Base-by-base conservation (phyloP, 352 stramenopile genomes). In the Saprolegnia parasitica region DNA sequence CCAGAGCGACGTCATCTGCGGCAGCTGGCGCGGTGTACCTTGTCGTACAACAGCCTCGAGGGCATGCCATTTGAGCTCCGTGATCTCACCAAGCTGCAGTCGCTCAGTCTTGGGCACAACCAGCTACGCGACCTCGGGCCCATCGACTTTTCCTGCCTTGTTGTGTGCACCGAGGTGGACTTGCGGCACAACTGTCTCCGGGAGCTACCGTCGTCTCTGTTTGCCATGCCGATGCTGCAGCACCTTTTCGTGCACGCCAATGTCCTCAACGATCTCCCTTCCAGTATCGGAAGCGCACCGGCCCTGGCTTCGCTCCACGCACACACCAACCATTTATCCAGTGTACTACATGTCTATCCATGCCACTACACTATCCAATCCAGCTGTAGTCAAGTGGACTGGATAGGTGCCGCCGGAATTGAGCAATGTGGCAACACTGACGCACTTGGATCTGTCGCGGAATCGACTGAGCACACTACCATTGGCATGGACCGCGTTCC, bases 401-500 rank as follows among this genome's bases (percentile, higher is more conserved):
- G 42, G 13, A 15, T 56, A 68, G 18, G 71, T 83, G 26, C 76
- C 78, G 15, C 5, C 16, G 0, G 76, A 76, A 54, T 35, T 81
- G 2, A 54, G 5, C 47, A 35, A 35, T 35, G 29, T 83, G 0
- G 50, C 47, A 9, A 21, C 72, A 13, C 68, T 84, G 5, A 46
- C 76, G 15, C 71, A 75, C 18, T 65, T 84, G 10, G 72, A 84
- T 52, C 63, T 84, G 23, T 72, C 68, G 23, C 67, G 77, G 21
- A 84, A 84, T 47, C 71, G 74, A 5, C 29, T 84, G 18, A 3
- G 32, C 0, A 64, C 54, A 8, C 10, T 74, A 9, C 57, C 71
- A 26, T 46, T 66, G 0, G 73, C 77, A 18, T 67, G 56, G 71
- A 23, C 61, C 86, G 23, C 65, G 74, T 71, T 50, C 52, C 6